A percentile compares a stretch with the other conserved stretches of the same genome.
phyloP scores from a whole-genome alignment of 2,329 filamentous ascomycete species.

The Monosporascus sp. region DNA sequence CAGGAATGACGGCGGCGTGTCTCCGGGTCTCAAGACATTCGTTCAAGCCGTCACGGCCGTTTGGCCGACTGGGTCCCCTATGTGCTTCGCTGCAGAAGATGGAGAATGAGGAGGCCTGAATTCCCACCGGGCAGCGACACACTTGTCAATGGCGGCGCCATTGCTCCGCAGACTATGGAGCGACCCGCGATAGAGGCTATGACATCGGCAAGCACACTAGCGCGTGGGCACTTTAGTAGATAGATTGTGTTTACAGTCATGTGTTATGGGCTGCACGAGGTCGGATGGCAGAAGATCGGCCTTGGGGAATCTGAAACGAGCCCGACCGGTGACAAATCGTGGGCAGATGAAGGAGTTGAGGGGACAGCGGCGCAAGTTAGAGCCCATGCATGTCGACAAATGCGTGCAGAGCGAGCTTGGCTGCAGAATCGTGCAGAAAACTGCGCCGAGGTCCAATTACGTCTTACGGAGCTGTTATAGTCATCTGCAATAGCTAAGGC shows the following conservation, averaged over 20 bases:
- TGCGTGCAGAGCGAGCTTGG: conserved; percentile 24
- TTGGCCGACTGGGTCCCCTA: neutral
- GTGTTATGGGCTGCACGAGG: conserved; percentile 5
- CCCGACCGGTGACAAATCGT: conserved; percentile 13
- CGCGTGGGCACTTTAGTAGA: conserved; percentile 26
- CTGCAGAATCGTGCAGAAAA: conserved; percentile 29
- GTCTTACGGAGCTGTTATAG: conserved; percentile 25
- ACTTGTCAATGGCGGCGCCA: neutral
- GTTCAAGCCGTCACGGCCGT: neutral
- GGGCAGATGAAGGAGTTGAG: conserved; percentile 10
- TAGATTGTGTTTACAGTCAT: conserved; percentile 21
- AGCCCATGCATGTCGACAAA: conserved; percentile 28
- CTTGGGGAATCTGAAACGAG: conserved; percentile 18
- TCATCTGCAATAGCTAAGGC: conserved; percentile 2
- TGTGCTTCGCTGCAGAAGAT: neutral
- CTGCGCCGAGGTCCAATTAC: conserved; percentile 18
- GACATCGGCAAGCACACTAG: conserved; percentile 23
- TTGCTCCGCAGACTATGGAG: neutral
- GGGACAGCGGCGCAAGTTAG: conserved; percentile 12
- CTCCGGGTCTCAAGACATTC: neutral
- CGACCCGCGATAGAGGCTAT: conserved; percentile 1
- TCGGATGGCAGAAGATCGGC: conserved; percentile 15
- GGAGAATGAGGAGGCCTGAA: neutral
- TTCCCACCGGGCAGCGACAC: neutral
- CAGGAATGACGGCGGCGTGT: neutral